Evolutionary conservation across 805 yeast genomes (phyloP), one percentile per base, ranked within the genome.

Genomic region (Schizosaccharomyces osmophilus): DNA sequence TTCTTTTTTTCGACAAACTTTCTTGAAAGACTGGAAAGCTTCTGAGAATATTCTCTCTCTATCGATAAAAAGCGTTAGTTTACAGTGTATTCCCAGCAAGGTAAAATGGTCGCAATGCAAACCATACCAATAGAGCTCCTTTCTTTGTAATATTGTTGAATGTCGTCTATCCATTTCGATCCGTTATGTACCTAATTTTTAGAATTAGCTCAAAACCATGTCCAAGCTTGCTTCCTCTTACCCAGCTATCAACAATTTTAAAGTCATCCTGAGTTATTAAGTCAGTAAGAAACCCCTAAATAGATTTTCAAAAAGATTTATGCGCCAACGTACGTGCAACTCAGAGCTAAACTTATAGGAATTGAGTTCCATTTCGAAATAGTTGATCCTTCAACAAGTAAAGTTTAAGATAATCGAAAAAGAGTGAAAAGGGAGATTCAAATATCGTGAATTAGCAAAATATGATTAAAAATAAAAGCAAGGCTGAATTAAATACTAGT

Each of bases 111-210:
- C 31, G 2, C 26, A 8, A 41, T 11, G 19, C n/a, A 1, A 32
- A 8, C 2, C 45, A 8, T 57, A 57, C 60, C 60, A 31, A 57
- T 42, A 4, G 31, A 70, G 1, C 95, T 82, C 45, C 97, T 75
- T 71, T 88, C 95, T 45, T 80, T 78, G 72, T 89, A 93, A 70
- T 90, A 93, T 55, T 77, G 77, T 68, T 86, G 94, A 9, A 93
- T 73, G 66, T 90, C 97, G 0, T 75, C 71, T 11, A 90, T 73
- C 85, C 93, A 89, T 55, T 76, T 77, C 61, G 85, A 72, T 54
- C 93, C 88, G 62, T 82, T 80, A 60, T 74, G 72, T 60, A 70
- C 64, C 72, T 69, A 11, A 11, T 55, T 5, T 13, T 19, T 8
- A 39, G 11, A 24, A 24, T 22, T 8, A 55, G 19, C 39, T 19